A percentile compares a stretch with the other conserved stretches of the same genome.
These are phyloP conservation scores for Strobilomyces echinocephalus DNA, from an alignment of 768 basidiomycete species.

Conservation along the genomic window DNA sequence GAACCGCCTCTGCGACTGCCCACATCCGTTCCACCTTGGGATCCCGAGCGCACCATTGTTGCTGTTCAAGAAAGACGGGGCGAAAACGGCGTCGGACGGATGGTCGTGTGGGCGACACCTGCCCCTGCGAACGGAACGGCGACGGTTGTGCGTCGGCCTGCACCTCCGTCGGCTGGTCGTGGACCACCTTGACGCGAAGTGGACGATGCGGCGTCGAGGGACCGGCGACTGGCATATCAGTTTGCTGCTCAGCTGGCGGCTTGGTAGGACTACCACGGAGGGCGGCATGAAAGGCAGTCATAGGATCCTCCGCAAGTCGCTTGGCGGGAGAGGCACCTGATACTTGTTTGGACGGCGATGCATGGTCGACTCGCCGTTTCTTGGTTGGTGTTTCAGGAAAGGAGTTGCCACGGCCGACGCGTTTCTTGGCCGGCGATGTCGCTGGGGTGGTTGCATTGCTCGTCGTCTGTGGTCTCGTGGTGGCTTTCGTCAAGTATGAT, in stretches of 20 bases:
- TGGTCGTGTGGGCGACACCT: slow-evolving; percentile 23
- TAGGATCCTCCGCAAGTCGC: background rate
- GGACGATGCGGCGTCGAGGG: slow-evolving; percentile 25
- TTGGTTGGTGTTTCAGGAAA: slow-evolving; percentile 43
- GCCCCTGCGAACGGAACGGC: slow-evolving; percentile 3
- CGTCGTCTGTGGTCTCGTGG: slow-evolving; percentile 12
- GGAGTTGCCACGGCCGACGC: slow-evolving; percentile 25
- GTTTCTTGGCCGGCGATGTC: slow-evolving; percentile 32
- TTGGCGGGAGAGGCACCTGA: slow-evolving; percentile 12
- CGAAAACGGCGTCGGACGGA: background rate
- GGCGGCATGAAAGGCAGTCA: slow-evolving; percentile 18
- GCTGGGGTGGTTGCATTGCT: background rate
- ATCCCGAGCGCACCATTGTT: slow-evolving; percentile 44
- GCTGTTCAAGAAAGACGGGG: background rate
- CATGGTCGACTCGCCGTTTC: slow-evolving; percentile 31
- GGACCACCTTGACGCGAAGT: slow-evolving; percentile 4
- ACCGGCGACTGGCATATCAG: slow-evolving; percentile 4
- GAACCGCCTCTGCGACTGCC: slow-evolving; percentile 13
- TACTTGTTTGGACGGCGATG: slow-evolving; percentile 11
- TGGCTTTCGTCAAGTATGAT: slow-evolving; percentile 10
- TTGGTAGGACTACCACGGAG: slow-evolving; percentile 11
- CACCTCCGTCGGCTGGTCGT: background rate
- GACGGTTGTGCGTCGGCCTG: slow-evolving; percentile 22
- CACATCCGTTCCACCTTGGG: slow-evolving; percentile 31
- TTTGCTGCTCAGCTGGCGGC: background rate